Base-by-base conservation (phyloP, 805 yeast genomes). In the Pichia manshurica region DNA sequence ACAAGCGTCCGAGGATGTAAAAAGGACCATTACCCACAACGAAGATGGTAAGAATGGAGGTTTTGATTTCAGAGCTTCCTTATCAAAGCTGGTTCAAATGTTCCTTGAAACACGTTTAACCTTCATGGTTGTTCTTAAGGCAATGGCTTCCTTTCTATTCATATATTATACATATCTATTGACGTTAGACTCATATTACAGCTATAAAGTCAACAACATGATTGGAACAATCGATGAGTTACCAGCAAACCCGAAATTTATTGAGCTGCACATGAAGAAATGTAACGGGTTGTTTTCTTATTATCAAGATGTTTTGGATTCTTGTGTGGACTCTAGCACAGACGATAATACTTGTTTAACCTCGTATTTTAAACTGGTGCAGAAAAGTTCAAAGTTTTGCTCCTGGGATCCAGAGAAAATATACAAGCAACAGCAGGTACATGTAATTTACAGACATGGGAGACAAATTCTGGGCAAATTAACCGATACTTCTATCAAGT, bases 311-410 rank as follows among this genome's bases (percentile, higher is more conserved):
- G 22, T 46, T 2, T 28, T 46, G 10, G 37, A 41, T 20, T 9
- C 35, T 13, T 34, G 46, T 16, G 17, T 34, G 21, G 29, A 29
- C 16, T 10, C 29, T 15, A 20, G 16, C 9, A 21, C 10, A 2
- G 31, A 47, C 13, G 10, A 19, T 19, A 13, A 34, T 6, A 17
- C 16, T 13, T 51, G 54, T 22, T 35, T 48, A 6, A 13, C 17
- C 2, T 15, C 19, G 13, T 51, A 42, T 36, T 10, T 15, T 4
- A 29, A 23, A 17, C 37, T 17, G 16, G 31, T 51, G 19, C n/a
- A 25, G 7, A 38, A 48, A 22, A 41, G 45, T 36, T 21, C 41
- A 2, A 43, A 38, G 9, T 51, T 51, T 19, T 51, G 54, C 29
- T 37, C 42, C 17, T 51, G 48, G 43, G 43, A 51, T 36, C 41